Conservation (phyloP, 257 asterid species). For the Fraxinus quadrangulata region DNA sequence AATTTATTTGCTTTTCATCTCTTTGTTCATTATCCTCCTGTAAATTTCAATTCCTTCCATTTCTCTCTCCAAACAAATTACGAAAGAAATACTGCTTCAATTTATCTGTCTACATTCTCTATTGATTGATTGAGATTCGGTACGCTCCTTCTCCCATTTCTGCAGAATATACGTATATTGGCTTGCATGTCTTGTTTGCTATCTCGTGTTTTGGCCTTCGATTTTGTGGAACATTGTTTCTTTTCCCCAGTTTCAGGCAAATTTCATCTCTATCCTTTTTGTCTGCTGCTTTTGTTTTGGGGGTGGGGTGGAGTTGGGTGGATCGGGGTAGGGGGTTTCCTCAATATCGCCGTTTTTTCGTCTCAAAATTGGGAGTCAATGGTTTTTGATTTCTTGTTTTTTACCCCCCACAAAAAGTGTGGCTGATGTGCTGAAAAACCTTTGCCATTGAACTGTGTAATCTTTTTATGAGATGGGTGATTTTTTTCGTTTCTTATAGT, state of each 20-base stretch:
- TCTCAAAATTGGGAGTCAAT: neutral
- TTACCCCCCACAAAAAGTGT: neutral
- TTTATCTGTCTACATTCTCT: neutral
- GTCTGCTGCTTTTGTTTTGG: neutral
- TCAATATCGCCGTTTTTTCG: neutral
- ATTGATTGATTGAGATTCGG: neutral
- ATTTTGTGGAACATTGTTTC: neutral
- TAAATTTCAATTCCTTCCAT: neutral
- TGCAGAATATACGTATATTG: neutral
- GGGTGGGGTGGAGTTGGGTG: neutral
- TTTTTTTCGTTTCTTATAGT: neutral
- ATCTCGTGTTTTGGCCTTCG: neutral
- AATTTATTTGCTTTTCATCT: neutral
- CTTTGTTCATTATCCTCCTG: neutral
- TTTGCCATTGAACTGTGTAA: neutral
- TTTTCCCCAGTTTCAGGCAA: neutral
- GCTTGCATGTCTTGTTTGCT: neutral
- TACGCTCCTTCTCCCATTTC: neutral
- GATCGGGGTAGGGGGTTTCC: neutral
- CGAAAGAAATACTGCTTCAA: neutral
- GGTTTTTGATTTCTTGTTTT: neutral
- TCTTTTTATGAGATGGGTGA: neutral
- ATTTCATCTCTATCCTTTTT: neutral
- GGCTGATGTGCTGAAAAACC: neutral
- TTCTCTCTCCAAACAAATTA: neutral